These are phyloP conservation scores for Clavispora phyllophila DNA, from an alignment of 805 yeast genomes.

Conservation along the genomic window DNA sequence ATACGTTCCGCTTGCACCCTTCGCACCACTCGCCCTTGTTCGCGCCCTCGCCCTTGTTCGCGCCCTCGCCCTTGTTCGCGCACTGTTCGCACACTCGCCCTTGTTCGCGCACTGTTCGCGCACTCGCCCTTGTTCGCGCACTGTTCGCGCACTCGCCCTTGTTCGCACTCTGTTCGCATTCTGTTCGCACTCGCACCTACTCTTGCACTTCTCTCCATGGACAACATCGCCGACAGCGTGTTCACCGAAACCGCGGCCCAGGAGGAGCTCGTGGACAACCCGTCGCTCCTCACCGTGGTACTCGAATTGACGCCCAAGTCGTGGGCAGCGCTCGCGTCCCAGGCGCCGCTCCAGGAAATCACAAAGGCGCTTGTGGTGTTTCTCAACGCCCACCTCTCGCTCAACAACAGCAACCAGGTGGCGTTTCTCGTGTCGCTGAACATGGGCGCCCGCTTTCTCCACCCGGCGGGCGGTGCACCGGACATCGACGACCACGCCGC, in stretches of 20 bases:
- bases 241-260: slow-evolving; percentile 33
- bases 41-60: too few relatives aligned
- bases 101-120: too few relatives aligned
- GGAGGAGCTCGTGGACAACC: slow-evolving; percentile 39
- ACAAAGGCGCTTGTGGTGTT: slow-evolving; percentile 66
- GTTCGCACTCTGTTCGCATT: too few relatives aligned
- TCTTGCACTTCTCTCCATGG: slow-evolving; percentile 37
- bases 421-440: slow-evolving; percentile 76
- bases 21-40: too few relatives aligned
- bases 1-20: too few relatives aligned
- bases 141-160: background rate
- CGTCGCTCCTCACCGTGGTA: slow-evolving; percentile 73
- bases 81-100: too few relatives aligned
- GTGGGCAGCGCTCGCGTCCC: slow-evolving; percentile 49
- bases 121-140: too few relatives aligned
- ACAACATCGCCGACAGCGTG: slow-evolving; percentile 59
- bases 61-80: too few relatives aligned
- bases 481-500: slow-evolving; percentile 10
- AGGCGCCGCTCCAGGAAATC: slow-evolving; percentile 52
- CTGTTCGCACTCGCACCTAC: too few relatives aligned
- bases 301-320: slow-evolving; percentile 72
- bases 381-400: slow-evolving; percentile 81
- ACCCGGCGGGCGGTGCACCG: slow-evolving; percentile 46
- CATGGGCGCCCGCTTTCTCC: slow-evolving; percentile 61
- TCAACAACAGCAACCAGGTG: slow-evolving; percentile 79